phyloP scores from a whole-genome alignment of 2,329 filamentous ascomycete species.

The Colletotrichum somersetense region DNA sequence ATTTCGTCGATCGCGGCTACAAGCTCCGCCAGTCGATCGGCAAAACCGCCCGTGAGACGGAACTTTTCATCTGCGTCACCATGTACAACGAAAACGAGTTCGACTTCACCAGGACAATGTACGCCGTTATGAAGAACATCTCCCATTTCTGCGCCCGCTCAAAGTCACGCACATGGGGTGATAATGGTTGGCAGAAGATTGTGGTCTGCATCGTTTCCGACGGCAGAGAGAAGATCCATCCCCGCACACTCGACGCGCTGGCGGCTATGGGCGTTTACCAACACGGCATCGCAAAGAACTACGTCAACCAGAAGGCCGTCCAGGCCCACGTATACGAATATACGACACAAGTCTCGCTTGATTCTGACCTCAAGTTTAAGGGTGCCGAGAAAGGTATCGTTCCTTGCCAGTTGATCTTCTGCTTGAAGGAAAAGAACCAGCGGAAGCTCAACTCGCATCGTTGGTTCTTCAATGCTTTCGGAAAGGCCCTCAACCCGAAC shows the following conservation, averaged over 20 bases:
- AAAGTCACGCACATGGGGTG: conserved; percentile 96
- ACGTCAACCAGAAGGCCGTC: conserved; percentile 95
- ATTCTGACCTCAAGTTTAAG: conserved; percentile 97
- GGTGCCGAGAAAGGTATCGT: conserved; percentile 99
- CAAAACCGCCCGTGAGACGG: conserved; percentile 85
- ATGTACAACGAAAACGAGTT: conserved; percentile 99
- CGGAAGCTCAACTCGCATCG: conserved; percentile 98
- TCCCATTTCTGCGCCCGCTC: conserved; percentile 94
- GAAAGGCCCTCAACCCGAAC: conserved; percentile 90
- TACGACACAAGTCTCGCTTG: conserved; percentile 96
- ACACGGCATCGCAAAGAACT: conserved; percentile 97
- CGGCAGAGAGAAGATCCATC: conserved; percentile 90
- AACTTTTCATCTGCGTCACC: conserved; percentile 95
- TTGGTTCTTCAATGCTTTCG: conserved; percentile 99
- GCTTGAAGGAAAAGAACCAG: conserved; percentile 95
- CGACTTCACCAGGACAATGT: conserved; percentile 96
- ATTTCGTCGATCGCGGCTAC: conserved; percentile 90
- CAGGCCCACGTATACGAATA: conserved; percentile 99
- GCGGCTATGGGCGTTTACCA: conserved; percentile 99
- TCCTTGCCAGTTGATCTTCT: conserved; percentile 98
- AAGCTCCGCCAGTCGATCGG: conserved; percentile 93
- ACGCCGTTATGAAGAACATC: conserved; percentile 98
- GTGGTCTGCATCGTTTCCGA: conserved; percentile 98
- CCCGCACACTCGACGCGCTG: conserved; percentile 90
- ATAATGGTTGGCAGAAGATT: conserved; percentile 98